Conservation (phyloP, 1,284 basidiomycete genomes). For the Anthracocystis walkeri region DNA sequence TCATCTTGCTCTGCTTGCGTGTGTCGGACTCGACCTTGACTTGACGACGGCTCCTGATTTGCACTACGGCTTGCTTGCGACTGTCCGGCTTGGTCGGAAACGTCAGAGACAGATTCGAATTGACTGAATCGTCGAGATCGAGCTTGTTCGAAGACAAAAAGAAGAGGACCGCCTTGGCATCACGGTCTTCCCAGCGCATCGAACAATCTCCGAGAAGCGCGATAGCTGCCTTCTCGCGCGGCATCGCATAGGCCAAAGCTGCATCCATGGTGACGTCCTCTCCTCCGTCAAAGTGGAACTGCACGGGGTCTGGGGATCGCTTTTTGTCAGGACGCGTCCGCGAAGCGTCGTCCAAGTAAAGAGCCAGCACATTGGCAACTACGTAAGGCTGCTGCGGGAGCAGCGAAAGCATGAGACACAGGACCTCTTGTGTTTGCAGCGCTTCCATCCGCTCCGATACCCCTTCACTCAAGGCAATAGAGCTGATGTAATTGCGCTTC, state of each 20-base stretch:
- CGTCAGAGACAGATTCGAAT: conserved; percentile 6
- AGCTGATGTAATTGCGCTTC: conserved; percentile 13
- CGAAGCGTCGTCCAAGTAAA: conserved; percentile 13
- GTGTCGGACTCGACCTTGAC: neutral
- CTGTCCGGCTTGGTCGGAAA: conserved; percentile 20
- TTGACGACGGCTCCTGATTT: conserved; percentile 2
- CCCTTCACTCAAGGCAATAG: conserved; percentile 25
- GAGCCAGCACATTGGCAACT: conserved; percentile 19
- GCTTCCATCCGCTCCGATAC: conserved; percentile 28
- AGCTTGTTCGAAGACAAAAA: conserved; percentile 29
- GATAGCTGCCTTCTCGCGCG: conserved; percentile 8
- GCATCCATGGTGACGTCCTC: neutral
- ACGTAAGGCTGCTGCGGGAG: conserved; percentile 12
- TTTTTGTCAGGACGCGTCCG: conserved; percentile 20
- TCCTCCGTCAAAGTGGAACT: conserved; percentile 3
- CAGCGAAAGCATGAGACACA: conserved; percentile 25
- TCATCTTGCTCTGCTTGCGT: conserved; percentile 5
- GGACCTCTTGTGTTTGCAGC: conserved; percentile 16
- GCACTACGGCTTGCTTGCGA: conserved; percentile 13
- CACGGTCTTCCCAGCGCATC: conserved; percentile 7
- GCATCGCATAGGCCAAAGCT: conserved; percentile 23
- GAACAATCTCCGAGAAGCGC: conserved; percentile 3
- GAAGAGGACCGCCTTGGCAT: conserved; percentile 25
- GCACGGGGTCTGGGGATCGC: neutral
- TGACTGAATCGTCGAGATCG: conserved; percentile 18